phyloP scores from a whole-genome alignment of 1,139 yeast genomes.

The Hyphopichia buzzinii region DNA sequence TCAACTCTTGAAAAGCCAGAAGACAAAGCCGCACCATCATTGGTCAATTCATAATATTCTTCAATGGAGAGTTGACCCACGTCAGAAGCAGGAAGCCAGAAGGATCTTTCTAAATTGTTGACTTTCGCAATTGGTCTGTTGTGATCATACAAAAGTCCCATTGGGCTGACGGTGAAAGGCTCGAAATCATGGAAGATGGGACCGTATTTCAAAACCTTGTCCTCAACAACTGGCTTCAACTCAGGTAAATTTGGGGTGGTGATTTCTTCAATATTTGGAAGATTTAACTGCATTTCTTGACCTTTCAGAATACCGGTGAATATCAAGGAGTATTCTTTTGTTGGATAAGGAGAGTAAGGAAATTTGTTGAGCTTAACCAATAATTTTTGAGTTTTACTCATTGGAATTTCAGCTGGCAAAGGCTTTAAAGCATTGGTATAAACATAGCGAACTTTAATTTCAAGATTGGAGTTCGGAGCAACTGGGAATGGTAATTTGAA shows the following conservation, averaged over 20 bases:
- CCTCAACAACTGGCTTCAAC: conserved; percentile 33
- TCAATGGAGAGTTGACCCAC: conserved; percentile 53
- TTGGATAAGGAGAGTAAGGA: conserved; percentile 63
- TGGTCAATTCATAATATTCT: conserved; percentile 81
- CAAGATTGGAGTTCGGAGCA: conserved; percentile 55
- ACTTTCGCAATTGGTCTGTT: conserved; percentile 66
- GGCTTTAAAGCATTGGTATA: conserved; percentile 53
- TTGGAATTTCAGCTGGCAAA: conserved; percentile 58
- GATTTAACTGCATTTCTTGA: conserved; percentile 42
- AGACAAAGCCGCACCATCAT: conserved; percentile 67
- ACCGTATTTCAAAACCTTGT: conserved; percentile 51
- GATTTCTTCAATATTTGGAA: conserved; percentile 9
- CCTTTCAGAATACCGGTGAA: conserved; percentile 50
- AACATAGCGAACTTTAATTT: conserved; percentile 54
- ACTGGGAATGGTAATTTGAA: conserved; percentile 63
- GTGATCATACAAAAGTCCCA: conserved; percentile 63
- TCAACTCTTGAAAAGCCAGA: conserved; percentile 77
- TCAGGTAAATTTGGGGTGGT: conserved; percentile 19
- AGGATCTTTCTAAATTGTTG: conserved; percentile 61
- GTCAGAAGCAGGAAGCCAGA: conserved; percentile 61
- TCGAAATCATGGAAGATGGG: conserved; percentile 43
- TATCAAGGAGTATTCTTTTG: conserved; percentile 49
- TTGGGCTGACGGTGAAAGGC: conserved; percentile 48
- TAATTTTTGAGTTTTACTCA: conserved; percentile 64
- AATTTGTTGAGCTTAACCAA: conserved; percentile 54